Evolutionary conservation across 169 alveolate genomes (phyloP), one percentile per base, ranked within the genome.

Genomic region (Eimeria sp.): DNA sequence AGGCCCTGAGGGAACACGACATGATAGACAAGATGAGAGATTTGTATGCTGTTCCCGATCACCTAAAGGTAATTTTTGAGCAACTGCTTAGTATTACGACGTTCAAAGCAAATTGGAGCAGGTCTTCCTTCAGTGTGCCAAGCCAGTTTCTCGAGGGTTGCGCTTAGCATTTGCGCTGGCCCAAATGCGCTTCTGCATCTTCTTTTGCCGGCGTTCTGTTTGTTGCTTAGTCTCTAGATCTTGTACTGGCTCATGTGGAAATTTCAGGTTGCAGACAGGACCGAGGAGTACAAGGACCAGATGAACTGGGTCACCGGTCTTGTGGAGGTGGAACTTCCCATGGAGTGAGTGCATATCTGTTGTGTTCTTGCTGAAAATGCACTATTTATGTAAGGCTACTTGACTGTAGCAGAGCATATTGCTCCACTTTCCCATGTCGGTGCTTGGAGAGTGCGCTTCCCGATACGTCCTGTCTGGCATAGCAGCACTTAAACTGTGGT

Each of bases 231-330:
- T 43, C 58, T 54, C 40, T 57, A 5, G 4, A 34, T 20, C 54
- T 54, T 83, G 91, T 83, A 45, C 7, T 83, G 72, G 45, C 63
- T 47, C 14, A n/a, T 72, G 67, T 65, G 80, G 49, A 18, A 5
- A 34, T 45, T 10, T n/a, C 91, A 95, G 96, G 95, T 95, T 13
- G 86, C 86, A 30, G 97, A 95, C 54, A 58, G 57, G 67, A 88
- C 94, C 7, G 87, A 80, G 54, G 96, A 67, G 76, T 65, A 86
- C 80, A 51, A 54, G 47, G 97, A 95, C 30, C 93, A 95, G 90
- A 93, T 95, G 86, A 90, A 89, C 72, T 95, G 97, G 97, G 95
- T 95, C 83, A 95, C 97, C 22, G 97, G 97, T 25, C 96, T 95
- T 13, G 95, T 91, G 27, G 97, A 95, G 92, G 97, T 95, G 40